Conservation (phyloP, 2,329 filamentous ascomycete species). For the Fusarium mangiferae region DNA sequence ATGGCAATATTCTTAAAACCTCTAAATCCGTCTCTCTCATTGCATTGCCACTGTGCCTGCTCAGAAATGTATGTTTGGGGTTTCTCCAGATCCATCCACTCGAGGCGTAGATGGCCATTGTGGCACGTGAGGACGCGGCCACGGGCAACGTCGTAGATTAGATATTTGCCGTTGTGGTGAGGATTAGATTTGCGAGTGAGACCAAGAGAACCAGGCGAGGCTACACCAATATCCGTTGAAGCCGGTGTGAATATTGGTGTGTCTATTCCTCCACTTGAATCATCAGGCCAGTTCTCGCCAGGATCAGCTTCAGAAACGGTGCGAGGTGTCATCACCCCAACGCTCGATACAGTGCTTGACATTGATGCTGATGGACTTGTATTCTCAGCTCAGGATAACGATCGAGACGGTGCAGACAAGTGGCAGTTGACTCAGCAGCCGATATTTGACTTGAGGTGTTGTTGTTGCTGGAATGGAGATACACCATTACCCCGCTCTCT, state of each 20-base stretch:
- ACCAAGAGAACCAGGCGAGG: background rate
- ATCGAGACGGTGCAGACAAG: background rate
- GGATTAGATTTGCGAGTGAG: background rate
- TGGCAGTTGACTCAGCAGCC: background rate
- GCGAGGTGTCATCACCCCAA: background rate
- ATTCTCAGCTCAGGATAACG: background rate
- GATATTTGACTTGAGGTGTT: background rate
- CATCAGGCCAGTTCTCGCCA: background rate
- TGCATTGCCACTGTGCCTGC: background rate
- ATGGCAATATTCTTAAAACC: background rate
- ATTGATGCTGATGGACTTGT: background rate
- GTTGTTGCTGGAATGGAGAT: background rate
- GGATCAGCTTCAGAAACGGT: background rate
- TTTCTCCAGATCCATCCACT: background rate
- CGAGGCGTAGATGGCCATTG: background rate
- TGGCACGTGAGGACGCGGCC: background rate
- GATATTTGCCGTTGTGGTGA: background rate
- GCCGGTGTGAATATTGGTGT: background rate
- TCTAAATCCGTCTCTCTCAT: background rate
- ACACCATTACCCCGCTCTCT: background rate
- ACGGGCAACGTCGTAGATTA: background rate
- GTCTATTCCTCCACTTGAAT: background rate
- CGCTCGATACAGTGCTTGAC: background rate
- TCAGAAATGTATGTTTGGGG: background rate
- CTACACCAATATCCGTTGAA: background rate